Base-by-base conservation (phyloP, 176 grass and related monocot genomes). In the Melocanna baccifera region DNA sequence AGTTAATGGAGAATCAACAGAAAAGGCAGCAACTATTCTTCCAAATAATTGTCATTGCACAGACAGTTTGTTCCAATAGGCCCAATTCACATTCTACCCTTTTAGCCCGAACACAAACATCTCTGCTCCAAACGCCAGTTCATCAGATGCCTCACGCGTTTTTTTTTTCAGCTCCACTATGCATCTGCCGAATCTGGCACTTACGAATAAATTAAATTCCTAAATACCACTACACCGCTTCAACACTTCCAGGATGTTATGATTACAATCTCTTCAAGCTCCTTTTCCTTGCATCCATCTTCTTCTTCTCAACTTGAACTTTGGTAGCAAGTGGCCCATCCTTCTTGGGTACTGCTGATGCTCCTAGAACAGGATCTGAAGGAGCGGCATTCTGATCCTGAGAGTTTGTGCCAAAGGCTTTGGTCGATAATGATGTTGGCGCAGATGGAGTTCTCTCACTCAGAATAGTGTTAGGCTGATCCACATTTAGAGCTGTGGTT, bases 261-360 rank as follows among this genome's bases (percentile, higher is more conserved):
- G 12, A 37, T 80, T 84, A 94, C 32, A 99, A 68, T 90, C 93
- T 94, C 88, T 99, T 99, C 87, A 94, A 77, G 85, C 93, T 92
- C 74, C 92, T 99, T 91, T 99, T 99, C 83, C 93, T 91, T 5
- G 93, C 93, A 79, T 99, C 96, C 29, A 84, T 87, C 83, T 87
- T 98, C 91, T 90, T 98, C 89, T 95, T 99, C 81, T 99, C 96
- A 0, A 80, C 66, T 23, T 87, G 65, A 55, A 67, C 34, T 84
- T 92, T 96, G 12, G 28, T 53, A 20, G 77, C 64, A 14, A 45
- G 67, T 29, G 57, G 20, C n/a, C 65, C 84, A 32, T 86, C 87
- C 86, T 97, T 97, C 77, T 66, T 90, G 37, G 67, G 83, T 25
- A 34, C 56, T 16, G 51, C 43, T 0, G 93, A 91, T 81, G 88